phyloP scores from a whole-genome alignment of 2,329 filamentous ascomycete species.

The Blastomyces emzantsi region DNA sequence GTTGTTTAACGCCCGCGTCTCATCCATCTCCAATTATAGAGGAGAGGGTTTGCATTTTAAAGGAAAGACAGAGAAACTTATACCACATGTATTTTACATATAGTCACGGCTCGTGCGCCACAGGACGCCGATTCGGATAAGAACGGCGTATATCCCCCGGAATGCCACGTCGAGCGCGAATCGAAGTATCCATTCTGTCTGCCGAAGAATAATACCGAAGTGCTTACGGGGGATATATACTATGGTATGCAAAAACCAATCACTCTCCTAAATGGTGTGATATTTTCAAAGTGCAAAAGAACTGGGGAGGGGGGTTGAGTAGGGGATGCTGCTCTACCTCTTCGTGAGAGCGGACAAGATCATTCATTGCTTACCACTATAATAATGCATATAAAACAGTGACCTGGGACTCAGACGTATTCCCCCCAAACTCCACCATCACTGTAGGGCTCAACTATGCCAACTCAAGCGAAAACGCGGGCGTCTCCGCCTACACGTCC shows the following conservation, averaged over 20 bases:
- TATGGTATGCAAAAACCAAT: conserved; percentile 11
- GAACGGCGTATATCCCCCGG: not conserved
- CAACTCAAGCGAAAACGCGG: conserved; percentile 24
- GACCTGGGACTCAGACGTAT: conserved; percentile 31
- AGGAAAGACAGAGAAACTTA: not conserved
- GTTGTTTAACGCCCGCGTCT: not conserved
- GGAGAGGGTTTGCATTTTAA: not conserved
- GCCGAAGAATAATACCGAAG: conserved; percentile 13
- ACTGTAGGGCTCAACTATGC: conserved; percentile 28
- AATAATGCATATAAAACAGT: conserved; percentile 15
- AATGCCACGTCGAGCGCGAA: conserved; percentile 12
- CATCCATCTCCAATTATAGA: not conserved
- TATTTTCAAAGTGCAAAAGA: not conserved
- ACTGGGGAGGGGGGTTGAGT: too few species aligned
- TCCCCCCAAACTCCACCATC: conserved; percentile 26
- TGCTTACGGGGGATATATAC: conserved; percentile 14
- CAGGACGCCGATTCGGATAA: not conserved
- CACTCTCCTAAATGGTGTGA: not conserved
- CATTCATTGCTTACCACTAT: not conserved
- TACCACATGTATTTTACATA: not conserved
- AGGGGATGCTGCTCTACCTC: too few species aligned
- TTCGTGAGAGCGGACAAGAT: not conserved
- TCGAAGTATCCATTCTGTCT: conserved; percentile 15
- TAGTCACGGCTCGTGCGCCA: not conserved
- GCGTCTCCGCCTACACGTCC: conserved; percentile 32